Evolutionary conservation across 2,329 filamentous ascomycete species (phyloP).

Genomic region (Salinomyces thailandicus): DNA sequence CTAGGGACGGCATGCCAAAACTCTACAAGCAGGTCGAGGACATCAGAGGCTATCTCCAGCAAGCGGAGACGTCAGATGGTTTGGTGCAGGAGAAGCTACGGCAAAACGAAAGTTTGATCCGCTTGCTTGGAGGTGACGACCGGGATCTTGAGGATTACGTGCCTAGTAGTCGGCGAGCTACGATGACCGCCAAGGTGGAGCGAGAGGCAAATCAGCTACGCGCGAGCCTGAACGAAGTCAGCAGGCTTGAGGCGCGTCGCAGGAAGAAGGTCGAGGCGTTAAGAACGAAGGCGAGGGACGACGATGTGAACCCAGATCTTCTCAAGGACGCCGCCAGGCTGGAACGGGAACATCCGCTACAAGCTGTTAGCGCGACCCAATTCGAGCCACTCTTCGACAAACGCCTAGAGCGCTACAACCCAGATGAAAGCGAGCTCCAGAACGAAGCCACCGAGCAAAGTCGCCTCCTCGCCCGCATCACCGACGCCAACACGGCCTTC

Average conservation of each 20-base stretch:
- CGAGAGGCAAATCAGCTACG: slow-evolving; percentile 67
- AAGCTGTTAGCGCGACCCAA: slow-evolving; percentile 73
- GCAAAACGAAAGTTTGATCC: slow-evolving; percentile 63
- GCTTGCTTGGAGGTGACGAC: slow-evolving; percentile 67
- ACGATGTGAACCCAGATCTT: slow-evolving; percentile 79
- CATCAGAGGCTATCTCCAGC: slow-evolving; percentile 77
- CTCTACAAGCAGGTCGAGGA: slow-evolving; percentile 66
- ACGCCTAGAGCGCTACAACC: slow-evolving; percentile 69
- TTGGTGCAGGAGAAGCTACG: slow-evolving; percentile 69
- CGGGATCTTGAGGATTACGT: slow-evolving; percentile 78
- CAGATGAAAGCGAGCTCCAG: slow-evolving; percentile 60
- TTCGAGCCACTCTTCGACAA: slow-evolving; percentile 87
- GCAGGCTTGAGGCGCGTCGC: slow-evolving; percentile 68
- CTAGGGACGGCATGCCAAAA: slow-evolving; percentile 58
- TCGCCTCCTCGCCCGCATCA: slow-evolving; percentile 55
- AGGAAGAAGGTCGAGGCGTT: slow-evolving; percentile 69
- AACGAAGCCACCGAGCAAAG: slow-evolving; percentile 70
- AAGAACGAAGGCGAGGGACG: slow-evolving; percentile 66
- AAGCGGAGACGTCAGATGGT: slow-evolving; percentile 55
- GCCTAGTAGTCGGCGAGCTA: slow-evolving; percentile 68
- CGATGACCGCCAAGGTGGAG: slow-evolving; percentile 71
- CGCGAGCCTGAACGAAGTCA: slow-evolving; percentile 73
- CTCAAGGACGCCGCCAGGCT: slow-evolving; percentile 72
- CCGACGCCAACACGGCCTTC: slow-evolving; percentile 69
- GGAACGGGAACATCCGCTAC: slow-evolving; percentile 76